Base-by-base conservation (phyloP, 345 rosid genomes). In the Eutrema heterophyllum region DNA sequence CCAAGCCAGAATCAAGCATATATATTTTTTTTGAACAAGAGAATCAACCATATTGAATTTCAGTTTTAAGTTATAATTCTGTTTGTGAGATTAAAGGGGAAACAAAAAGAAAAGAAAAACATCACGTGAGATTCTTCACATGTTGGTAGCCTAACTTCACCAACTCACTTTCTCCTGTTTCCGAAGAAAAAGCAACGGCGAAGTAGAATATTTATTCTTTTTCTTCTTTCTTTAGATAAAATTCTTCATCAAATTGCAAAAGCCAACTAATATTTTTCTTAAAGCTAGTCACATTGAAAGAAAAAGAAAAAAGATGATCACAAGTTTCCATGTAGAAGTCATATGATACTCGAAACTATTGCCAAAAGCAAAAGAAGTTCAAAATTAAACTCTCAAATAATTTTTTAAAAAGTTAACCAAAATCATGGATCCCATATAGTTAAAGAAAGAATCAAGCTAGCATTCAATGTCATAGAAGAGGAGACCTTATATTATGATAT, bases 91-190 rank as follows among this genome's bases (percentile, higher is more conserved):
- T 29, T 10, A 43, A 55, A 7, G 8, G 7, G 2, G 0, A 26
- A 29, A 4, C 9, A 55, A 5, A 7, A 5, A 0, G 43, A 0
- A 43, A 38, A 35, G 32, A 15, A 38, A 73, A 49, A 29, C 27
- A 38, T 12, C 75, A 69, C 66, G 71, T 70, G 60, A 62, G 52
- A 32, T 21, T 54, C 59, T 69, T 63, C 60, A 49, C 67, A 70
- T 70, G 65, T 70, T 76, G 80, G 71, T 76, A 36, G 80, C 80
- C 80, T 70, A 76, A 21, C 64, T 76, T 70, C 65, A 76, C 75
- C 80, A 66, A 69, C 70, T 76, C 51, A 38, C 66, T 62, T 70
- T 64, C 58, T 57, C 9, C 3, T 46, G 45, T 70, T 54, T 54
- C 75, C 51, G 15, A 54, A 29, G n/a, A 26, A 51, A 68, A 68